Conservation (phyloP, 805 yeast genomes). For the Brettanomyces anomalus region DNA sequence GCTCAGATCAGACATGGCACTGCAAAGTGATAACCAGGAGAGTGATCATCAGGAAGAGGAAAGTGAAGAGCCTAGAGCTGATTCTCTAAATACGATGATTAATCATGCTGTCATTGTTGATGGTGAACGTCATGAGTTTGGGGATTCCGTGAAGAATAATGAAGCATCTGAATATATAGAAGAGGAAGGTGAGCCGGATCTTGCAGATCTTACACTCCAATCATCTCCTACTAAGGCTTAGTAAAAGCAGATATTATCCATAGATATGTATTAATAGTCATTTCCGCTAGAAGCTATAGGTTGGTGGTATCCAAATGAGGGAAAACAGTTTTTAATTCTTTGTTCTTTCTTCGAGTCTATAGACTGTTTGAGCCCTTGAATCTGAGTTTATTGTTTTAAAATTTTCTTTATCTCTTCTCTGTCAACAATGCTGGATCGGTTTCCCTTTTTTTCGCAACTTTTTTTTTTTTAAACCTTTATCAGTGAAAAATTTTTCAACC, state of each 20-base stretch:
- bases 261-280: neutral
- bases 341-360: too few relatives aligned
- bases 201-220: neutral
- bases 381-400: neutral
- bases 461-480: neutral
- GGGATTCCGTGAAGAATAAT: slow-evolving; percentile 3
- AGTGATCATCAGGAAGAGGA: slow-evolving; percentile 27
- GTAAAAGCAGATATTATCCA: too few relatives aligned
- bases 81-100: slow-evolving; percentile 4
- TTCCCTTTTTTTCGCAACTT: neutral
- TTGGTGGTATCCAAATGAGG: too few relatives aligned
- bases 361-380: too few relatives aligned
- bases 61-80: slow-evolving; percentile 20
- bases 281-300: neutral
- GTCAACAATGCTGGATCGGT: too few relatives aligned
- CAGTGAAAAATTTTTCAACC: neutral
- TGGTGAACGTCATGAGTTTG: slow-evolving; percentile 21
- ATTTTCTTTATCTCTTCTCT: neutral
- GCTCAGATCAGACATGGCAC: slow-evolving; percentile 46
- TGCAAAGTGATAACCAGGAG: slow-evolving; percentile 19
- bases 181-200: neutral
- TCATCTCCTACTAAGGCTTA: neutral
- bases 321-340: too few relatives aligned
- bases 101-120: slow-evolving; percentile 17
- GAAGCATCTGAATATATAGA: too few relatives aligned